Conservation (phyloP, 2,329 filamentous ascomycete genomes). For the Neonectria hederae region DNA sequence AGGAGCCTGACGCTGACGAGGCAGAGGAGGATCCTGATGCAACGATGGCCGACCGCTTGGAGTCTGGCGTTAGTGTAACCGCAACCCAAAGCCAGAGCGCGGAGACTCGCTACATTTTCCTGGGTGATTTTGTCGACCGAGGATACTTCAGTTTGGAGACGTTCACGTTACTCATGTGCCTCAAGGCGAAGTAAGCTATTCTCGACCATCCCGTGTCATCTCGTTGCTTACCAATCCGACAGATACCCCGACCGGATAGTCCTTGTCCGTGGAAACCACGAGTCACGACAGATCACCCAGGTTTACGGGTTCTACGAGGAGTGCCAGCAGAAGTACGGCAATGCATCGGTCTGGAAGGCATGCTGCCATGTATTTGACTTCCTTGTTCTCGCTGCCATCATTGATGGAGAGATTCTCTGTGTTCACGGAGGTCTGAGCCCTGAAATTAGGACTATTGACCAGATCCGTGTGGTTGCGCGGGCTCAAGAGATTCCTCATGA, state of each 20-base stretch:
- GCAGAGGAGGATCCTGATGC: constrained; percentile 46
- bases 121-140: constrained; percentile 95
- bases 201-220: background rate
- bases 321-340: constrained; percentile 97
- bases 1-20: constrained; percentile 57
- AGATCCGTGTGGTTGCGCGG: constrained; percentile 97
- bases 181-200: constrained; percentile 74
- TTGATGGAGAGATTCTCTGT: constrained; percentile 98
- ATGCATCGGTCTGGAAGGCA: constrained; percentile 99
- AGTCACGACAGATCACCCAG: constrained; percentile 96
- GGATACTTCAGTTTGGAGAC: constrained; percentile 98
- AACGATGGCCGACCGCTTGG: constrained; percentile 43
- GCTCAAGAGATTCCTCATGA: constrained; percentile 99
- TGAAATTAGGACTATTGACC: constrained; percentile 96
- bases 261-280: constrained; percentile 96
- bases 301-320: constrained; percentile 99
- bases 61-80: constrained; percentile 49
- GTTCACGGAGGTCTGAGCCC: constrained; percentile 92
- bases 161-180: constrained; percentile 94
- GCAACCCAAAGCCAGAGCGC: constrained; percentile 56
- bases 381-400: constrained; percentile 93
- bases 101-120: constrained; percentile 67
- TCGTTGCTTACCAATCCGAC: constrained; percentile 34
- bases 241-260: constrained; percentile 96
- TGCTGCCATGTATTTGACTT: constrained; percentile 99